Conservation (phyloP, 1,284 basidiomycete genomes). For the Blastosporella zonata region DNA sequence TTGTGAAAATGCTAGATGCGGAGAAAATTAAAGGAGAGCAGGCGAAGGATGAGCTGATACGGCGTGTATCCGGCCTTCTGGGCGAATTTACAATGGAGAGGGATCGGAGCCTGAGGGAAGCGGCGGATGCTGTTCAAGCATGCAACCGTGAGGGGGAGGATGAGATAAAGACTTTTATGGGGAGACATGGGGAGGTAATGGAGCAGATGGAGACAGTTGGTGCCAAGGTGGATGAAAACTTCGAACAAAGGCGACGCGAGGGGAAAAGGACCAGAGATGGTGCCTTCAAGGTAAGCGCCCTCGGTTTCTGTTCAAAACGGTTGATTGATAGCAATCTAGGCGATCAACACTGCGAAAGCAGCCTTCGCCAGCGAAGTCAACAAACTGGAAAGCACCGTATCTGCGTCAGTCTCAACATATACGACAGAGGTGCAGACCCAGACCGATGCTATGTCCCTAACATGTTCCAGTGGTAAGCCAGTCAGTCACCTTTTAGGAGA, state of each 20-base stretch:
- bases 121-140: conserved; percentile 51
- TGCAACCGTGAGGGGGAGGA: conserved; percentile 57
- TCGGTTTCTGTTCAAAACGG: not conserved
- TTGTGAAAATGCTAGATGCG: conserved; percentile 60
- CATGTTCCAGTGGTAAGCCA: conserved; percentile 46
- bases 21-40: conserved; percentile 66
- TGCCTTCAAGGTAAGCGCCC: conserved; percentile 51
- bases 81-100: conserved; percentile 68
- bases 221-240: conserved; percentile 35
- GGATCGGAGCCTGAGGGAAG: conserved; percentile 64
- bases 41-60: conserved; percentile 69
- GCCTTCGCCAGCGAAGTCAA: conserved; percentile 43
- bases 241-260: conserved; percentile 51
- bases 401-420: conserved; percentile 50
- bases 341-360: conserved; percentile 36
- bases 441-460: conserved; percentile 40
- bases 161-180: conserved; percentile 44
- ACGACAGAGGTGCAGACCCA: conserved; percentile 51
- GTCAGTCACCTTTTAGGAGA: not conserved
- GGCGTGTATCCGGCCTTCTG: conserved; percentile 69
- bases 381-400: conserved; percentile 42
- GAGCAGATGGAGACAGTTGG: conserved; percentile 39
- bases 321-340: conserved; percentile 32
- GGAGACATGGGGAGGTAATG: conserved; percentile 47
- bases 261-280: conserved; percentile 55